Percentiles rank a stretch among this genome's conserved stretches.
Evolutionary conservation across 805 yeast genomes (phyloP).

Genomic region (Candida vaughaniae): DNA sequence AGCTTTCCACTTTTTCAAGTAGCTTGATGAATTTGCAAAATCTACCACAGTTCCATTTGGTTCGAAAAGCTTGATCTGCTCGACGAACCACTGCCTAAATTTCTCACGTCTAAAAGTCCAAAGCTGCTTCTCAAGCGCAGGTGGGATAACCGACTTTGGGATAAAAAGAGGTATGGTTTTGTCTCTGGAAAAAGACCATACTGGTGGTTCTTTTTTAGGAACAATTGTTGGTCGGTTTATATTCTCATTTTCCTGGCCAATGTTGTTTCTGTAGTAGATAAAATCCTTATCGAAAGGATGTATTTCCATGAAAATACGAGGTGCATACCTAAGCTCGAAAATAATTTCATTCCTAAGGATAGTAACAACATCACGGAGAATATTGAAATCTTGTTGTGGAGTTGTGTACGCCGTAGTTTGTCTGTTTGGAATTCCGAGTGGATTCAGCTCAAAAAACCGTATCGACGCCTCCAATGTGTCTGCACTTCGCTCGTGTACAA

Average conservation of each 20-base stretch:
- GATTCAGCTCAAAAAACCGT: no score
- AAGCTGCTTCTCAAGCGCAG: neutral
- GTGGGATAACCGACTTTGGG: neutral
- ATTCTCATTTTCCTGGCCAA: slow-evolving; percentile 39
- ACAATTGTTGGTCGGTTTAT: no score
- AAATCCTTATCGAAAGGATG: slow-evolving; percentile 44
- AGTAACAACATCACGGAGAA: no score
- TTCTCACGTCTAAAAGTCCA: neutral
- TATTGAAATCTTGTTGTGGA: no score
- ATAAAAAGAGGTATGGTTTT: neutral
- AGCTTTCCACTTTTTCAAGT: neutral
- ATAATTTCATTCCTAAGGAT: no score
- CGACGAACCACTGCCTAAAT: neutral
- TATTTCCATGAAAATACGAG: slow-evolving; percentile 47
- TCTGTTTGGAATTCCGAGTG: no score
- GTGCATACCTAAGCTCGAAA: slow-evolving; percentile 48
- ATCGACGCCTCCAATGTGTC: no score
- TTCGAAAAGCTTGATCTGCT: no score
- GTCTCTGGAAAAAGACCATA: neutral
- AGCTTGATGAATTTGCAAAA: no score
- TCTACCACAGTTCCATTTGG: no score
- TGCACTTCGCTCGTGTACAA: no score
- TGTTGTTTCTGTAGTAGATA: slow-evolving; percentile 46
- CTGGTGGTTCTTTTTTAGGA: neutral
- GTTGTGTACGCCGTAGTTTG: no score